phyloP scores from a whole-genome alignment of 2,329 filamentous ascomycete species.

The Diplocarpon rosae region DNA sequence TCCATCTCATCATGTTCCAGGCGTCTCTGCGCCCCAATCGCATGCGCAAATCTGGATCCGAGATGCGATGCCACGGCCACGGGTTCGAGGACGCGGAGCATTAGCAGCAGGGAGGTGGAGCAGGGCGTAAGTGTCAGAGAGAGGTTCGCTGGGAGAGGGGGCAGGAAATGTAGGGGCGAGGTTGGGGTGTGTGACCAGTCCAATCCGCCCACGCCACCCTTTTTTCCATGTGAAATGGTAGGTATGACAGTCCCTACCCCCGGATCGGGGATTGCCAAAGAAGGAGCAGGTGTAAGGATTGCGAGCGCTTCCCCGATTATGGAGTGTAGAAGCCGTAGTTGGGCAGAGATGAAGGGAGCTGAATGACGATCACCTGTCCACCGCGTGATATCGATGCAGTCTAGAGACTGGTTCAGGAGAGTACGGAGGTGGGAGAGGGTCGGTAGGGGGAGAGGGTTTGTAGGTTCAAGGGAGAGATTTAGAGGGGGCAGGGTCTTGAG shows the following conservation, averaged over 20 bases:
- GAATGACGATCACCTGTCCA: slow-evolving; percentile 56
- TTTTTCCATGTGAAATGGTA: slow-evolving; percentile 4
- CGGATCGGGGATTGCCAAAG: neutral
- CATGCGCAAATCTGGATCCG: slow-evolving; percentile 57
- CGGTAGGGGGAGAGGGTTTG: slow-evolving; percentile 45
- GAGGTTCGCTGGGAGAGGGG: slow-evolving; percentile 53
- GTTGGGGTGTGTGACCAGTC: slow-evolving; percentile 4
- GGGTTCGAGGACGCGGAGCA: slow-evolving; percentile 58
- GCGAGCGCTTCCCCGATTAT: slow-evolving; percentile 40
- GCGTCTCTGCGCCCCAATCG: slow-evolving; percentile 51
- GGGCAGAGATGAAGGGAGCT: slow-evolving; percentile 39
- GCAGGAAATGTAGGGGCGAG: slow-evolving; percentile 38
- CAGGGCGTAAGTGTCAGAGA: slow-evolving; percentile 63
- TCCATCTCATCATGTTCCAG: slow-evolving; percentile 74
- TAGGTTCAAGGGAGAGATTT: slow-evolving; percentile 27
- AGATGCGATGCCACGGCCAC: slow-evolving; percentile 48
- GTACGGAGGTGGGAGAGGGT: slow-evolving; percentile 62
- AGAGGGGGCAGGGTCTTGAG: slow-evolving; percentile 52
- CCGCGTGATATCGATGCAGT: slow-evolving; percentile 68
- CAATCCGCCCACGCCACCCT: neutral
- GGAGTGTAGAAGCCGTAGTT: slow-evolving; percentile 44
- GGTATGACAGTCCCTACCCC: slow-evolving; percentile 2
- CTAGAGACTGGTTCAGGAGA: slow-evolving; percentile 73
- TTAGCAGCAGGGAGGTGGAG: slow-evolving; percentile 60
- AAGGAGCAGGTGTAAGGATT: slow-evolving; percentile 35